A percentile compares a stretch with the other conserved stretches of the same genome.
These are phyloP conservation scores for Xylariomycetidae sp. DNA, from an alignment of 2,329 filamentous ascomycete genomes.

Conservation along the genomic window DNA sequence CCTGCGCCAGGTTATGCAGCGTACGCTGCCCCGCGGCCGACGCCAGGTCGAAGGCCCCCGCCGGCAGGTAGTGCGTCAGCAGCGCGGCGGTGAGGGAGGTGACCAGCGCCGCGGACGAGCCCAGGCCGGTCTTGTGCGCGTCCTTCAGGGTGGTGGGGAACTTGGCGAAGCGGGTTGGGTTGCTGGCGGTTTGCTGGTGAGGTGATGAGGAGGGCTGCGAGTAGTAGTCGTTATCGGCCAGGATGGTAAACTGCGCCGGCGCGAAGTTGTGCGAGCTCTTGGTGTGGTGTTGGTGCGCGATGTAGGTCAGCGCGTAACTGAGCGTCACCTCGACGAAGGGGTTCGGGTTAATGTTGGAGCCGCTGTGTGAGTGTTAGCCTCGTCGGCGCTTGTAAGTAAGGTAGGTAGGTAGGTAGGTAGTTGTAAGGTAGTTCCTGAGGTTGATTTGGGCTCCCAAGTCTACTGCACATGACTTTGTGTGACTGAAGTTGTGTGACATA, in stretches of 20 bases:
- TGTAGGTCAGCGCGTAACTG: conserved; percentile 80
- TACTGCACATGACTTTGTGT: no score
- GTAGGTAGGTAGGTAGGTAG: neutral
- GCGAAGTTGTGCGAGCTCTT: conserved; percentile 46
- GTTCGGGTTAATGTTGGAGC: conserved; percentile 50
- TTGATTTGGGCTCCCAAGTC: no score
- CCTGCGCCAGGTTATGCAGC: conserved; percentile 90
- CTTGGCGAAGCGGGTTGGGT: conserved; percentile 58
- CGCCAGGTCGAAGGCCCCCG: conserved; percentile 48
- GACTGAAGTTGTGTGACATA: neutral
- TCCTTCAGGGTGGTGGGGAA: conserved; percentile 69
- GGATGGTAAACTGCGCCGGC: conserved; percentile 72
- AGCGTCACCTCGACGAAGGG: conserved; percentile 90
- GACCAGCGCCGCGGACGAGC: conserved; percentile 89
- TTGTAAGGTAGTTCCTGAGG: no score
- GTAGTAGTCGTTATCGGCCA: conserved; percentile 97
- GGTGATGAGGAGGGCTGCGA: no score
- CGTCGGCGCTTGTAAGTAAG: neutral
- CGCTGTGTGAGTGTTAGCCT: conserved; percentile 31
- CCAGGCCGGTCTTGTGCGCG: conserved; percentile 93
- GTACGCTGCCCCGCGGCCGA: conserved; percentile 48
- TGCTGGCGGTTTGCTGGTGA: conserved; percentile 19
- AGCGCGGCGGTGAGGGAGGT: conserved; percentile 77
- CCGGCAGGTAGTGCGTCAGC: conserved; percentile 67
- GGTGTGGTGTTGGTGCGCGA: conserved; percentile 40